Evolutionary conservation across 257 asterid genomes (phyloP).

Genomic region (Penstemon eatonii): DNA sequence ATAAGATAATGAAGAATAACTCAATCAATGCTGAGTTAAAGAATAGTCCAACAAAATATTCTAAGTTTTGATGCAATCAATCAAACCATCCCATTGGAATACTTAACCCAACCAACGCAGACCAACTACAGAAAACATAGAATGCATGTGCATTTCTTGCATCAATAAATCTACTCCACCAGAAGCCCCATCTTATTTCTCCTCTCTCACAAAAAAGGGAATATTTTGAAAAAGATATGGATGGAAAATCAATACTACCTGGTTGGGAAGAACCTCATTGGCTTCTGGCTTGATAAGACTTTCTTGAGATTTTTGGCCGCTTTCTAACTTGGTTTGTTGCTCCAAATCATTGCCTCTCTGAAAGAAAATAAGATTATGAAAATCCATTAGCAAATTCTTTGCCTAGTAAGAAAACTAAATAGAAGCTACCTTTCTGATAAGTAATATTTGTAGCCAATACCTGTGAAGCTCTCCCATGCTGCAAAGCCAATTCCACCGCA

Average conservation of each 20-base stretch:
- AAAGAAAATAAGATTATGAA: background rate
- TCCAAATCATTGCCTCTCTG: constrained; percentile 9
- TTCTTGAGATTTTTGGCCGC: constrained; percentile 4
- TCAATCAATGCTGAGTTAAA: background rate
- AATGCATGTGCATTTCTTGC: background rate
- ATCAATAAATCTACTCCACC: background rate
- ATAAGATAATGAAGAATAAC: background rate
- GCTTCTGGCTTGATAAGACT: background rate
- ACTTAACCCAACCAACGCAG: background rate
- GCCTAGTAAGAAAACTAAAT: background rate
- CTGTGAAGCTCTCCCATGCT: constrained; percentile 47
- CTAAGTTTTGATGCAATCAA: background rate
- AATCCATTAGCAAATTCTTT: background rate
- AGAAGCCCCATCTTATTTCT: background rate
- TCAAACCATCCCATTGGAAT: background rate
- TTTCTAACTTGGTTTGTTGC: constrained; percentile 8
- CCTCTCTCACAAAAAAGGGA: background rate
- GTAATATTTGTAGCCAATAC: constrained; percentile 25
- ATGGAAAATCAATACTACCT: background rate
- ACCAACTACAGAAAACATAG: background rate
- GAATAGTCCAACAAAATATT: background rate
- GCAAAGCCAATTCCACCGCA: constrained; percentile 57
- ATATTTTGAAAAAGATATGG: background rate
- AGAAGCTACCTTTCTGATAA: background rate
- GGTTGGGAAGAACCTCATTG: background rate